Conservation (phyloP, 305 asterid species). For the Rubia peregrina region DNA sequence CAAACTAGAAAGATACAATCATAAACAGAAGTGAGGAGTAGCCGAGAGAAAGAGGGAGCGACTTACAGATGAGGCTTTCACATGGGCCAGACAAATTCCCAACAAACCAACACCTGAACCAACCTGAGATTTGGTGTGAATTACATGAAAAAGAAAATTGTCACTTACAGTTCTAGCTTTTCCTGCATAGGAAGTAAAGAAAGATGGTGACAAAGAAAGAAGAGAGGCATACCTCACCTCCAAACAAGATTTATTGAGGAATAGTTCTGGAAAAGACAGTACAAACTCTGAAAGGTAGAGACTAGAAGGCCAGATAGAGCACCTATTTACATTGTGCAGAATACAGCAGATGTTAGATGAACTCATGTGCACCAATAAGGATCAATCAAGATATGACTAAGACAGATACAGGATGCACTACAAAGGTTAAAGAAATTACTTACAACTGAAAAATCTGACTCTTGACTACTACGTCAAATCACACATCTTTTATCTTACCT, state of each 20-base stretch:
- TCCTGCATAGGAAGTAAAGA: not conserved
- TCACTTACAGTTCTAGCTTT: not conserved
- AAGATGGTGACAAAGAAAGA: not conserved
- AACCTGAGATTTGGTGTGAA: constrained; percentile 43
- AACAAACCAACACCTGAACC: constrained; percentile 95
- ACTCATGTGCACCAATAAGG: not conserved
- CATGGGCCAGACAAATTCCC: constrained; percentile 73
- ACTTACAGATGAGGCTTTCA: constrained; percentile 70
- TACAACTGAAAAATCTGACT: not conserved
- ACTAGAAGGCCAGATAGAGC: constrained; percentile 97
- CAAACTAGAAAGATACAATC: not conserved
- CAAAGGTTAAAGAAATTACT: not conserved
- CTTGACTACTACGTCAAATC: not conserved
- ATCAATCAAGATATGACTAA: constrained; percentile 5
- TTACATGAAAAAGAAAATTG: constrained; percentile 7
- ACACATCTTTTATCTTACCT: not conserved
- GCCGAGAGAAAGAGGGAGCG: constrained; percentile 9
- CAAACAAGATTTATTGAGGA: constrained; percentile 65
- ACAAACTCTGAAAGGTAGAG: constrained; percentile 89
- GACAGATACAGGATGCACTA: not conserved
- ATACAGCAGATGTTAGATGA: constrained; percentile 6
- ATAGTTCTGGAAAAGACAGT: constrained; percentile 80
- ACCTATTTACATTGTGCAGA: constrained; percentile 38
- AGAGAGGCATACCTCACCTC: constrained; percentile 57
- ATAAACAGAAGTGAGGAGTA: not conserved